Percentiles rank a stretch among this genome's conserved stretches.
Conservation (phyloP, 2,329 filamentous ascomycete species). For the Passalora sequoiae region DNA sequence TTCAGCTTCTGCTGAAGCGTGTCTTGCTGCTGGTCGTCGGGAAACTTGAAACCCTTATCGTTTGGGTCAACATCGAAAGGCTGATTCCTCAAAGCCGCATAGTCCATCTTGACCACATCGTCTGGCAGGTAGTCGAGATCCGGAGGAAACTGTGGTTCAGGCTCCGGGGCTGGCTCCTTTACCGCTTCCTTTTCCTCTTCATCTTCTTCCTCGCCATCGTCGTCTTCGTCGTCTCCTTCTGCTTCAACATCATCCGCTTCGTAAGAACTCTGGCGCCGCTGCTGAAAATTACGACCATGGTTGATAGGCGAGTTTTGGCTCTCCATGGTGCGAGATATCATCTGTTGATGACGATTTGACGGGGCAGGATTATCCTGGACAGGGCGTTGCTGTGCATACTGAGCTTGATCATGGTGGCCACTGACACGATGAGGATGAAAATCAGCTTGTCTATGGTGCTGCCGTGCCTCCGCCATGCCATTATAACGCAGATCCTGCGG, state of each 20-base stretch:
- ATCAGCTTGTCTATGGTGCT: neutral
- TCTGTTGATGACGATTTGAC: neutral
- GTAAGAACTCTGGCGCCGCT: neutral
- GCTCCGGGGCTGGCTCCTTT: neutral
- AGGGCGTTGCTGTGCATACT: neutral
- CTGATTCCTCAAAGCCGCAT: constrained; percentile 24
- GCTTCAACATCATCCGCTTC: neutral
- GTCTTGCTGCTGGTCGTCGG: constrained; percentile 7
- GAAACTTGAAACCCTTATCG: constrained; percentile 11
- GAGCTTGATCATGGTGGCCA: neutral
- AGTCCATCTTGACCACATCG: constrained; percentile 27
- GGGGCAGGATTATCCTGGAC: neutral
- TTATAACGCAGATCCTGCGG: neutral
- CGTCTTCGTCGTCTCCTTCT: neutral
- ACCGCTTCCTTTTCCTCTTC: neutral
- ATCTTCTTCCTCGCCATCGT: constrained; percentile 1
- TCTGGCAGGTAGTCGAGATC: constrained; percentile 27
- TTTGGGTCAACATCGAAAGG: constrained; percentile 28
- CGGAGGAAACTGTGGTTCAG: neutral
- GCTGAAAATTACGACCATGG: neutral
- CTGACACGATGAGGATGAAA: neutral
- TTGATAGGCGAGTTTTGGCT: neutral
- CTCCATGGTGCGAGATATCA: neutral
- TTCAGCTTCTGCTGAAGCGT: constrained; percentile 24
- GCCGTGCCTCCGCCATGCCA: neutral